Evolutionary conservation across 2,329 filamentous ascomycete genomes (phyloP).

Genomic region (Podosphaera leucotricha): DNA sequence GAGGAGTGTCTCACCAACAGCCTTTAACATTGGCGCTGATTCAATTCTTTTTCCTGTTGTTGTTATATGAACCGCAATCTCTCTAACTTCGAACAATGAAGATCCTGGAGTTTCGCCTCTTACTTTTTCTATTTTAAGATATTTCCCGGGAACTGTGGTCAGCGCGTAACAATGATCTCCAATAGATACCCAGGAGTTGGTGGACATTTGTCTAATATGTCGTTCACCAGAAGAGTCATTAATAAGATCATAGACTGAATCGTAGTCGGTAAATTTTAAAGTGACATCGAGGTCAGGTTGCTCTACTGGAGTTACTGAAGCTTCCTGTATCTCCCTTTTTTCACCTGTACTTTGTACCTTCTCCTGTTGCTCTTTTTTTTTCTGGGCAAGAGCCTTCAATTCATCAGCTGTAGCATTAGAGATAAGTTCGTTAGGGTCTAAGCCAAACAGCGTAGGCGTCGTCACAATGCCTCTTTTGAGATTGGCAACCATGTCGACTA

Average conservation of each 20-base stretch:
- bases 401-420: slow-evolving; percentile 38
- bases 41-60: slow-evolving; percentile 21
- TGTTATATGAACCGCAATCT: slow-evolving; percentile 18
- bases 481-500: slow-evolving; percentile 88
- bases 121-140: slow-evolving; percentile 24
- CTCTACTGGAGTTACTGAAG: not conserved
- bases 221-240: slow-evolving; percentile 56
- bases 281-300: not conserved
- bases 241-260: slow-evolving; percentile 75
- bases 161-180: slow-evolving; percentile 49
- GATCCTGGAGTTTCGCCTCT: slow-evolving; percentile 6
- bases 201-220: slow-evolving; percentile 55
- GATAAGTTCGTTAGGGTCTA: slow-evolving; percentile 62
- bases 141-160: slow-evolving; percentile 37
- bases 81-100: slow-evolving; percentile 3
- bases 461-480: slow-evolving; percentile 69
- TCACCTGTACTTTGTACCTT: no score
- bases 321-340: slow-evolving; percentile 1
- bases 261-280: slow-evolving; percentile 64
- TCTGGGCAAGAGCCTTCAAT: slow-evolving; percentile 30
- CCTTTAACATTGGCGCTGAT: slow-evolving; percentile 44
- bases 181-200: slow-evolving; percentile 62
- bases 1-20: slow-evolving; percentile 38
- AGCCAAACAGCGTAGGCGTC: slow-evolving; percentile 75
- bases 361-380: slow-evolving; percentile 21